Base-by-base conservation (phyloP, 2,329 filamentous ascomycete genomes). In the Seiridium cupressi region DNA sequence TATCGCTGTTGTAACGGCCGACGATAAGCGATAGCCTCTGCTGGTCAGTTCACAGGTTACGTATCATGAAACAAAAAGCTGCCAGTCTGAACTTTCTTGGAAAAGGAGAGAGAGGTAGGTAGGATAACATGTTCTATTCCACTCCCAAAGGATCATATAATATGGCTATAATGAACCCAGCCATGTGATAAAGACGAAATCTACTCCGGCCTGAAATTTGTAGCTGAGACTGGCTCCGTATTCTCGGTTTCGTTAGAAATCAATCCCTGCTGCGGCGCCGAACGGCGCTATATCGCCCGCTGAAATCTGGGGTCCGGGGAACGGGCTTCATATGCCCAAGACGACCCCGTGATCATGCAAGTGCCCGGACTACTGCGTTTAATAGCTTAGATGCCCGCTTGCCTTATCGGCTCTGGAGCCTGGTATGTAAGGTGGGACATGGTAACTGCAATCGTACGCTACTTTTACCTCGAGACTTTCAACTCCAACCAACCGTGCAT, bases 241-340 rank as follows among this genome's bases (percentile, higher is more conserved):
- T 36, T 53, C 49, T 53, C 49, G 49, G 49, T 49, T 26, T 4
- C 47, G 47, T 53, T 53, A 34, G 34, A 35, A 53, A n/a, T 11
- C 10, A 18, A 49, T 32, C 47, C 13, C 49, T 35, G 13, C 32
- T 35, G 32, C 49, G 49, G 49, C 8, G 49, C 49, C 49, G 49
- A 53, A 38, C 49, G 49, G 49, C 34, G 47, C 47, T 49, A 38
- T 40, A 42, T 42, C 38, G 38, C 13, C 38, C 13, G 38, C 49
- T 18, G 35, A 38, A 53, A 53, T 53, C 49, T 53, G 49, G 49
- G 49, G 49, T 53, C 34, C 49, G 49, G 49, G 49, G 49, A 40
- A 49, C 47, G 32, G 49, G 49, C 49, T 36, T 36, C 18, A 53
- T 53, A 34, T 34, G 8, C 32, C 32, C 35, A 36, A 32, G 32